Evolutionary conservation across 495 filamentous ascomycete species (phyloP).

Genomic region (Staphylotrichum tortipilum): DNA sequence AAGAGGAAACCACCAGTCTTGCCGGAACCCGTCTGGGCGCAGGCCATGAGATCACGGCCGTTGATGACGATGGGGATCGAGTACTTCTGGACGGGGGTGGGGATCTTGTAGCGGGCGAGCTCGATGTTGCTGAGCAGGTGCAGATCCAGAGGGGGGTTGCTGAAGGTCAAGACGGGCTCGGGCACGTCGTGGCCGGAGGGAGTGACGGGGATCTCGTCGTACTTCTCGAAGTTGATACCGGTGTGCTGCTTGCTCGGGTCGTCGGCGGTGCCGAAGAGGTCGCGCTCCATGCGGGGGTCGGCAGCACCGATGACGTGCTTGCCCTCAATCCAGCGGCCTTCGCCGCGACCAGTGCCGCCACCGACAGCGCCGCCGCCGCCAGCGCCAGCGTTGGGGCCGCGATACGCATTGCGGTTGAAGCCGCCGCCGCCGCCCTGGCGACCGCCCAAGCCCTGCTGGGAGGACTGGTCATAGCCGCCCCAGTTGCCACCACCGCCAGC

Average conservation of each 20-base stretch:
- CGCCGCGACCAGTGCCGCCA: conserved; percentile 58
- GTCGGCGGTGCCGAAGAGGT: conserved; percentile 89
- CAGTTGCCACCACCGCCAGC: conserved; percentile 15
- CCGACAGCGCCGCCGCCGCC: conserved; percentile 45
- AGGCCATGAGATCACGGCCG: conserved; percentile 96
- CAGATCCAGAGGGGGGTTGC: conserved; percentile 86
- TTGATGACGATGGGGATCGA: conserved; percentile 95
- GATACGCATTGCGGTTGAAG: conserved; percentile 52
- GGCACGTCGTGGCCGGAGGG: conserved; percentile 91
- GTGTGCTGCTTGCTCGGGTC: conserved; percentile 91
- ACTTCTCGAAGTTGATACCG: conserved; percentile 99
- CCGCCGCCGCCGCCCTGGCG: conserved; percentile 16
- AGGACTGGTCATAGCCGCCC: conserved; percentile 19
- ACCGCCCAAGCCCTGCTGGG: conserved; percentile 13
- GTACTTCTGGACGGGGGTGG: conserved; percentile 96
- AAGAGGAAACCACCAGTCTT: conserved; percentile 99
- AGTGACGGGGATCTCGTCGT: conserved; percentile 97
- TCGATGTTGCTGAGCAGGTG: conserved; percentile 88
- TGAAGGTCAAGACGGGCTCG: conserved; percentile 82
- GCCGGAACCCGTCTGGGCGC: conserved; percentile 96
- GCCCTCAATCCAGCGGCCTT: conserved; percentile 92
- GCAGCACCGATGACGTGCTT: conserved; percentile 87
- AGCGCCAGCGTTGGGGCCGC: conserved; percentile 57
- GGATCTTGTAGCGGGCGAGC: conserved; percentile 84
- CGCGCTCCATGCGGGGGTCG: conserved; percentile 84